Conservation (phyloP, 2,329 filamentous ascomycete genomes). For the Trichoderma sp. region DNA sequence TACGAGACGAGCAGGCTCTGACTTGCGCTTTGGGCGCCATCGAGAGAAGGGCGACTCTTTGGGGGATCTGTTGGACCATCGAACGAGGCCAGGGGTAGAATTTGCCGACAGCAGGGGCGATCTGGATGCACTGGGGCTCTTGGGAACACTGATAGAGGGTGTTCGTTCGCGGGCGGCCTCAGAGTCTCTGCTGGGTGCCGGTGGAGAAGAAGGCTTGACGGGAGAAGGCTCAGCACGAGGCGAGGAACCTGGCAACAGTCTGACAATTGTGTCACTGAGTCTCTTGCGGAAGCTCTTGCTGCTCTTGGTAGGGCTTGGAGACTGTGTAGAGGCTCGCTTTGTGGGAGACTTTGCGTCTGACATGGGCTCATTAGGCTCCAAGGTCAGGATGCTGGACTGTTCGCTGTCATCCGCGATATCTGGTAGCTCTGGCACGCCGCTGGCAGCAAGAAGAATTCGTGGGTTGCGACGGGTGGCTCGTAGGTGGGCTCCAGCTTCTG, state of each 20-base stretch:
- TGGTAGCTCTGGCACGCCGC: conserved; percentile 28
- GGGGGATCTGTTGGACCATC: neutral
- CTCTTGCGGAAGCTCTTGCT: conserved; percentile 26
- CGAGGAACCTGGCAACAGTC: conserved; percentile 28
- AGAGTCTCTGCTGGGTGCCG: conserved; percentile 26
- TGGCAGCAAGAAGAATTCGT: conserved; percentile 24
- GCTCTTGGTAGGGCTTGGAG: conserved; percentile 29
- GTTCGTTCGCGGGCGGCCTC: neutral
- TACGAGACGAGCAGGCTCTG: neutral
- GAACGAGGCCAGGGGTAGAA: conserved; percentile 5
- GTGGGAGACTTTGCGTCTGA: conserved; percentile 31
- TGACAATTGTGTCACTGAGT: conserved; percentile 31
- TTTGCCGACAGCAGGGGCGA: conserved; percentile 7
- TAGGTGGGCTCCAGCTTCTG: conserved; percentile 25
- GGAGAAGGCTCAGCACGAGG: conserved; percentile 30
- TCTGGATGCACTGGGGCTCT: neutral
- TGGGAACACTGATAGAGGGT: neutral
- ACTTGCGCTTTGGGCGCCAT: conserved; percentile 22
- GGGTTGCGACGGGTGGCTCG: conserved; percentile 24
- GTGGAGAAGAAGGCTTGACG: conserved; percentile 30
- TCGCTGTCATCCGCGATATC: conserved; percentile 31
- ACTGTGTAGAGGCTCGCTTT: conserved; percentile 29
- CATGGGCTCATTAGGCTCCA: conserved; percentile 24
- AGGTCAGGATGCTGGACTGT: conserved; percentile 27
- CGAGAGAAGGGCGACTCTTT: conserved; percentile 23